Percentiles rank a stretch among this genome's conserved stretches.
phyloP scores from a whole-genome alignment of 805 yeast genomes.

The Metschnikowia anglica region DNA sequence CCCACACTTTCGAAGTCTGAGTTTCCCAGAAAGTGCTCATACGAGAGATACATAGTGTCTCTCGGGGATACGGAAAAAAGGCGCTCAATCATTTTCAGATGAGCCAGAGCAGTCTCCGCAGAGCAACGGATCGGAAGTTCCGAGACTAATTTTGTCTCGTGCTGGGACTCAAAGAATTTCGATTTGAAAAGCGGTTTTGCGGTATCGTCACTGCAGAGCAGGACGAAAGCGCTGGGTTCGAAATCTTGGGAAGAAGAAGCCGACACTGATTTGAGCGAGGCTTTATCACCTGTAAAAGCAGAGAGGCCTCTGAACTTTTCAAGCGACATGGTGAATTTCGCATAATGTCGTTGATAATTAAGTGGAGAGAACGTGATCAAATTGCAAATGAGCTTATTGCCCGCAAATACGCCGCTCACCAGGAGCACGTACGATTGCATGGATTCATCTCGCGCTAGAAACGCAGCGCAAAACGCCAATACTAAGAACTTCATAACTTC shows the following conservation, averaged over 20 bases:
- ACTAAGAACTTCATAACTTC: slow-evolving; percentile 8
- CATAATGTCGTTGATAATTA: slow-evolving; percentile 9
- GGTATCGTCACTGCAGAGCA: slow-evolving; percentile 9
- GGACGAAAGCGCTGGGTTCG: slow-evolving; percentile 2
- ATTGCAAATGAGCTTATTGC: slow-evolving; percentile 12
- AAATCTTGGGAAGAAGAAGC: background rate
- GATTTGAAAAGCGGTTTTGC: slow-evolving; percentile 15
- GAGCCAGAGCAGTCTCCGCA: slow-evolving; percentile 4
- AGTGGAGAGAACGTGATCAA: slow-evolving; percentile 16
- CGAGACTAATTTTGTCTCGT: background rate
- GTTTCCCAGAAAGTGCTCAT: background rate
- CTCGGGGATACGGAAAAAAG: slow-evolving; percentile 42
- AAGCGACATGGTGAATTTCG: slow-evolving; percentile 9
- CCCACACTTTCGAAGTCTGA: background rate
- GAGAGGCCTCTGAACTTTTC: slow-evolving; percentile 4
- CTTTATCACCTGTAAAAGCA: background rate
- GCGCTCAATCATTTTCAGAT: slow-evolving; percentile 25
- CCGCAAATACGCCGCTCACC: slow-evolving; percentile 11
- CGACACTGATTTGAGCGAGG: background rate
- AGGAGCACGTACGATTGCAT: slow-evolving; percentile 8
- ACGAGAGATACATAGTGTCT: slow-evolving; percentile 35
- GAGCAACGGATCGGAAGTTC: slow-evolving; percentile 1
- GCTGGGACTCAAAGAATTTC: slow-evolving; percentile 7
- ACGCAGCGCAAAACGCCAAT: slow-evolving; percentile 4
- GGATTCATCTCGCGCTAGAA: background rate